Evolutionary conservation across 352 stramenopile genomes (phyloP), one percentile per base, ranked within the genome.

Genomic region (Phytophthora cactorum): DNA sequence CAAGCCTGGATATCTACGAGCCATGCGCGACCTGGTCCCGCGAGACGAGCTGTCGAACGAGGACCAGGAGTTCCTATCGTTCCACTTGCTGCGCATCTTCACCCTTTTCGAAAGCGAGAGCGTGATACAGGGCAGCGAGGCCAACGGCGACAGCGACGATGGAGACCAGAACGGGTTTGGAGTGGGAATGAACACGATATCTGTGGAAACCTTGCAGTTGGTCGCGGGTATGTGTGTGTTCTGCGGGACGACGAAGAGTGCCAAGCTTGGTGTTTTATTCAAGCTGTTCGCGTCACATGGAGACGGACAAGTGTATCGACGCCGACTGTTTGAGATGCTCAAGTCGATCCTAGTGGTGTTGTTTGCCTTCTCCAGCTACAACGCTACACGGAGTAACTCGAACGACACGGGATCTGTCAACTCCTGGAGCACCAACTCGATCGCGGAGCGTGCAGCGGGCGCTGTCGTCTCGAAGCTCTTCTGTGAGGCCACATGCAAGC

Each of bases 201-300:
- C 88, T 0, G 88, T 96, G 7, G 84, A 90, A 31, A 92, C 77
- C 27, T 61, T 94, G 7, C 82, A 92, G 36, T 53, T 96, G 7
- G 58, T 90, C 7, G 77, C 84, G 45, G 97, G 95, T 4, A 83
- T 99, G 70, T 96, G 90, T 52, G 84, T 99, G 15, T 90, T 99
- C 44, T 98, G 93, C 59, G 92, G 89, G 11, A 97, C 93, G 2
- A 97, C 95, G 11, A 99, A 99, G 68, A 98, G 93, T 68, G 84
- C 83, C 2, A 99, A 99, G 64, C 83, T 99, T 2, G 83, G 89
- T 2, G 86, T 93, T 11, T 56, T 96, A 11, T 97, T 96, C 55
- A 91, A 89, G 51, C 62, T 96, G 3, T 94, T 93, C 45, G 86
- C 92, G 25, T 70, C 71, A 2, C 86, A 90, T 7, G 69, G 77